Evolutionary conservation across 139 green algal genomes (phyloP).

Genomic region (Micractinium conductrix): DNA sequence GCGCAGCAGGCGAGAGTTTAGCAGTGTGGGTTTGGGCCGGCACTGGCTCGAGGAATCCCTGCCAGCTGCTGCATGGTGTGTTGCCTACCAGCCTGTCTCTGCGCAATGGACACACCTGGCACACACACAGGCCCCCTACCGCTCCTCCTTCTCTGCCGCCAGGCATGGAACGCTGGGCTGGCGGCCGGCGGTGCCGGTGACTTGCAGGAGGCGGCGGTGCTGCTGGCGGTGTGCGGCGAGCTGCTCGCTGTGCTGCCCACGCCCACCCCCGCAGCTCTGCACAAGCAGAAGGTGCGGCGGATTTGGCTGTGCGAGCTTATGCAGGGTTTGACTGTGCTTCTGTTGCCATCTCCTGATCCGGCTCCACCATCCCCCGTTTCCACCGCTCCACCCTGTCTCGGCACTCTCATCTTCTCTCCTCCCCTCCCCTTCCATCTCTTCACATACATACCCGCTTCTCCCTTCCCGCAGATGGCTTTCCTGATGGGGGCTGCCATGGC

Average conservation of each 20-base stretch:
- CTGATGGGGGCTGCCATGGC: conserved; percentile 11
- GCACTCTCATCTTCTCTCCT: no score
- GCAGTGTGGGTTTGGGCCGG: background rate
- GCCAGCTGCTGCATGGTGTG: no score
- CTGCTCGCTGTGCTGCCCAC: conserved; percentile 11
- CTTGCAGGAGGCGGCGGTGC: conserved; percentile 19
- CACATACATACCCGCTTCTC: background rate
- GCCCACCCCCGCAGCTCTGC: background rate
- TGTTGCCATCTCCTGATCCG: no score
- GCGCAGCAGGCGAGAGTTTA: background rate
- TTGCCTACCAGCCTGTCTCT: no score
- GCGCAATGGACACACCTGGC: no score
- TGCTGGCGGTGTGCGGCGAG: conserved; percentile 29
- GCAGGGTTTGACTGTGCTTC: no score
- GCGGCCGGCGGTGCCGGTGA: background rate
- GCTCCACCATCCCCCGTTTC: no score
- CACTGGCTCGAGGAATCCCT: no score
- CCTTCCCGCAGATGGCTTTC: conserved; percentile 22
- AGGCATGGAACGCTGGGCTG: conserved; percentile 34
- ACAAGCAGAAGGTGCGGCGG: conserved; percentile 15
- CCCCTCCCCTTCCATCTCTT: no score
- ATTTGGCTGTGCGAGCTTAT: background rate
- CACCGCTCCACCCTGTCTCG: no score
- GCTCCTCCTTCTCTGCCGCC: no score
- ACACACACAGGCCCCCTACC: no score